Evolutionary conservation across 768 basidiomycete species (phyloP).

Genomic region (Suillus hirtellus): DNA sequence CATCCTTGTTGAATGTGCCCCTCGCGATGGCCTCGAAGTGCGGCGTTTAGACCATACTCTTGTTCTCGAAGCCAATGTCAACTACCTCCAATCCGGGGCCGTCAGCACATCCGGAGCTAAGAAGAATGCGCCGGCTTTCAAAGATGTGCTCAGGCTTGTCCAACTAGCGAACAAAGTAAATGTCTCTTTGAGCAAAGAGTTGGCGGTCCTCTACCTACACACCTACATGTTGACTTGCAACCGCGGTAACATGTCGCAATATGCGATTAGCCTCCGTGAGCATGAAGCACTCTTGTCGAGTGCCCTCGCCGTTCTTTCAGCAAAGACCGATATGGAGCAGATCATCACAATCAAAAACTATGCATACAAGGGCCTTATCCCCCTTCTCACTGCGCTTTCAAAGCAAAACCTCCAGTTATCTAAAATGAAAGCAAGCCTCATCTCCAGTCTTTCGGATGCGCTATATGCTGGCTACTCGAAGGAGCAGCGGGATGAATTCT

Average conservation of each 20-base stretch:
- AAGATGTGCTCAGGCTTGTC: slow-evolving; percentile 32
- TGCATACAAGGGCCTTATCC: slow-evolving; percentile 41
- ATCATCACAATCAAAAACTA: slow-evolving; percentile 24
- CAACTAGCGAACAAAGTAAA: neutral
- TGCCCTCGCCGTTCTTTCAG: slow-evolving; percentile 34
- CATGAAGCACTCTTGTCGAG: slow-evolving; percentile 47
- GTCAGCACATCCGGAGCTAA: slow-evolving; percentile 12
- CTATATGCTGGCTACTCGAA: slow-evolving; percentile 24
- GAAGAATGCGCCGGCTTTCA: slow-evolving; percentile 22
- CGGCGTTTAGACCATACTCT: slow-evolving; percentile 41
- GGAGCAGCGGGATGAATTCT: slow-evolving; percentile 26
- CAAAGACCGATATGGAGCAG: slow-evolving; percentile 14
- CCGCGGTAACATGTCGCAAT: slow-evolving; percentile 24
- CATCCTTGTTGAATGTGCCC: slow-evolving; percentile 36
- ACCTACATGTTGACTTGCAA: slow-evolving; percentile 43
- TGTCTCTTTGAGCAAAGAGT: slow-evolving; percentile 8
- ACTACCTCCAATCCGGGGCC: slow-evolving; percentile 28
- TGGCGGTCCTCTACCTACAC: slow-evolving; percentile 43
- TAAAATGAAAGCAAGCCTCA: slow-evolving; percentile 22
- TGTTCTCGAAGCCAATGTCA: slow-evolving; percentile 45
- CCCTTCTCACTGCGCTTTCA: slow-evolving; percentile 45
- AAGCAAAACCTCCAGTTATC: slow-evolving; percentile 32
- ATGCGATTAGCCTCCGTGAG: slow-evolving; percentile 39
- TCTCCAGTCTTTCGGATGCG: slow-evolving; percentile 22
- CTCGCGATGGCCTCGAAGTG: slow-evolving; percentile 36